Evolutionary conservation across 257 asterid genomes (phyloP).

Genomic region (Anisodus tanguticus): DNA sequence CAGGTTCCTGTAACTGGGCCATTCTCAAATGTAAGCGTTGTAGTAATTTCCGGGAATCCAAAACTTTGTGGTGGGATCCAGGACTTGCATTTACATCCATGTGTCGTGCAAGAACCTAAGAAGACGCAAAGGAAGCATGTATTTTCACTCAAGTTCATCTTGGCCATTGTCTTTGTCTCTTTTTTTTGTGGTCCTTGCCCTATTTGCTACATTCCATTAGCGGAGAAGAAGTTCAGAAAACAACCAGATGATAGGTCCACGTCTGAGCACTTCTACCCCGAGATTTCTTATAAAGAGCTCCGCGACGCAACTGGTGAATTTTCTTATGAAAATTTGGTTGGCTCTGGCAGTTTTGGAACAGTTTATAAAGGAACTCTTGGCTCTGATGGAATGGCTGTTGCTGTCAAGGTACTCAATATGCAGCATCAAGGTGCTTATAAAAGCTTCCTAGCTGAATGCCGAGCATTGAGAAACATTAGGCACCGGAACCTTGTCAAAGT

Average conservation of each 20-base stretch:
- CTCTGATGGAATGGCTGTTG: slow-evolving; percentile 42
- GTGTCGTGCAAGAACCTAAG: slow-evolving; percentile 37
- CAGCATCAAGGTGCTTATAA: slow-evolving; percentile 47
- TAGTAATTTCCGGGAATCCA: slow-evolving; percentile 38
- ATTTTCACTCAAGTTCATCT: slow-evolving; percentile 31
- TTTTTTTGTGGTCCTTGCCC: slow-evolving; percentile 36
- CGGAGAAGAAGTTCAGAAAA: slow-evolving; percentile 28
- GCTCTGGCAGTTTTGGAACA: slow-evolving; percentile 53
- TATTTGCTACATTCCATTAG: slow-evolving; percentile 40
- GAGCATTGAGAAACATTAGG: slow-evolving; percentile 49
- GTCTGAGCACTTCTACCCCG: slow-evolving; percentile 26
- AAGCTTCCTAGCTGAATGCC: slow-evolving; percentile 58
- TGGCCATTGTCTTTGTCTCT: slow-evolving; percentile 29
- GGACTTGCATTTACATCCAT: slow-evolving; percentile 40
- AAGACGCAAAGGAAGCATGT: slow-evolving; percentile 23
- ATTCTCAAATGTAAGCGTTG: slow-evolving; percentile 37
- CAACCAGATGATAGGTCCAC: neutral
- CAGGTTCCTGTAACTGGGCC: slow-evolving; percentile 45
- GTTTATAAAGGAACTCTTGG: slow-evolving; percentile 50
- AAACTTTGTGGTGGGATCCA: slow-evolving; percentile 52
- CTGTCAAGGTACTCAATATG: slow-evolving; percentile 55
- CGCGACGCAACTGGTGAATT: slow-evolving; percentile 47
- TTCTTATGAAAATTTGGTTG: slow-evolving; percentile 43
- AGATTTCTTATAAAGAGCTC: slow-evolving; percentile 49
- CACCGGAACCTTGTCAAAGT: slow-evolving; percentile 57